Conservation (phyloP, 2,329 filamentous ascomycete genomes). For the Stachybotrys elegans region DNA sequence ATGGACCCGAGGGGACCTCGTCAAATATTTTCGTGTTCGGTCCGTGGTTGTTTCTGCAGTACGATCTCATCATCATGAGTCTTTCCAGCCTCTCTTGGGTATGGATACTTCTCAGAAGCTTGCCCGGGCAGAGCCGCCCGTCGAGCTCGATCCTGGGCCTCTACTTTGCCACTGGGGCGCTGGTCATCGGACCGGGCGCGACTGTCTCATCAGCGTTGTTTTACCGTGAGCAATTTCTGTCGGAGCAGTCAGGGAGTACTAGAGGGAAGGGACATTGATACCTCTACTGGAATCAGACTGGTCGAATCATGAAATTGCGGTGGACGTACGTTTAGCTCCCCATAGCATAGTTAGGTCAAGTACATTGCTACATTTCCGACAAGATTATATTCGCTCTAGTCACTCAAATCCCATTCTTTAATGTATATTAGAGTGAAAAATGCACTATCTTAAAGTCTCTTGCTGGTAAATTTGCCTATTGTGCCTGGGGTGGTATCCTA, state of each 20-base stretch:
- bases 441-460: background rate
- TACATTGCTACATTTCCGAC: too few species aligned
- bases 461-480: too few species aligned
- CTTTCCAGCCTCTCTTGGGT: background rate
- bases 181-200: background rate
- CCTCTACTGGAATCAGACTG: background rate
- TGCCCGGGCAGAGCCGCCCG: background rate
- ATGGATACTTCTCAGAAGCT: background rate
- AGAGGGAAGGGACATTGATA: background rate
- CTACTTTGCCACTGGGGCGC: background rate
- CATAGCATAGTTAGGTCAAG: too few species aligned
- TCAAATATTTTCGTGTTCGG: background rate
- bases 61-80: background rate
- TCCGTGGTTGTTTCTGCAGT: background rate
- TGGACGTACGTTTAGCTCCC: too few species aligned
- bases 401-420: too few species aligned
- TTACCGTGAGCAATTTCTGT: background rate
- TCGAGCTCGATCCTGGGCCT: background rate
- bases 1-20: background rate
- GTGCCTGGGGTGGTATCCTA: too few species aligned
- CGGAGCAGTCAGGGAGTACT: too few species aligned
- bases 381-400: too few species aligned
- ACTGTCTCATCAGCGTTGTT: background rate
- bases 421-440: too few species aligned
- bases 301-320: too few species aligned